Conservation (phyloP, 495 filamentous ascomycete genomes). For the Daldinia grandis region DNA sequence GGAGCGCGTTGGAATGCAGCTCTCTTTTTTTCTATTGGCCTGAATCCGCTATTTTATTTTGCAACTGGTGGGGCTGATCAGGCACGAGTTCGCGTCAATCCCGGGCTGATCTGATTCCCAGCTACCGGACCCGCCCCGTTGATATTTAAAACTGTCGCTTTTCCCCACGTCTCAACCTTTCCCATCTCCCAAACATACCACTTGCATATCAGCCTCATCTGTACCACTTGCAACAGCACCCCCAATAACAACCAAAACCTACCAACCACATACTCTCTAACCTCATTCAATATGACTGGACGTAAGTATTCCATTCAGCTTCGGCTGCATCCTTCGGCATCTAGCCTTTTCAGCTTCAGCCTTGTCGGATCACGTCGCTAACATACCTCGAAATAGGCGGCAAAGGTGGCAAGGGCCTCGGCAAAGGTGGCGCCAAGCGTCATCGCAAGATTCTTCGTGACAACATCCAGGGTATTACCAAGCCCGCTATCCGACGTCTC, state of each 20-base stretch:
- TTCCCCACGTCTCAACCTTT: constrained; percentile 55
- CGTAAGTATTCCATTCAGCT: constrained; percentile 70
- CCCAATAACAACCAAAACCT: constrained; percentile 45
- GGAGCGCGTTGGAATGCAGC: not conserved
- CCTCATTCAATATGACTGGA: constrained; percentile 84
- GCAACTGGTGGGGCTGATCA: constrained; percentile 37
- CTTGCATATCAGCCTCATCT: constrained; percentile 56
- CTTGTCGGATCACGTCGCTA: constrained; percentile 36
- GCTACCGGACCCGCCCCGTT: constrained; percentile 42
- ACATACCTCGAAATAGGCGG: constrained; percentile 66
- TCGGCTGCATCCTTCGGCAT: constrained; percentile 37
- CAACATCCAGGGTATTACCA: constrained; percentile 99
- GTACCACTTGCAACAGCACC: constrained; percentile 46
- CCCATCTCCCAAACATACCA: constrained; percentile 45
- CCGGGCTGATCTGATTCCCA: constrained; percentile 55
- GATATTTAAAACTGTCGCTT: constrained; percentile 53
- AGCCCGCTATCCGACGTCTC: constrained; percentile 99
- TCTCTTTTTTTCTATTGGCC: constrained; percentile 36
- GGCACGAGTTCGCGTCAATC: constrained; percentile 32
- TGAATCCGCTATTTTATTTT: not conserved
- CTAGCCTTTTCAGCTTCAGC: constrained; percentile 40
- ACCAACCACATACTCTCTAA: constrained; percentile 42
- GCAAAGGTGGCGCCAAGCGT: constrained; percentile 87
- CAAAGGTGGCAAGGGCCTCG: constrained; percentile 97
- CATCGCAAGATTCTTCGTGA: constrained; percentile 99